Conservation (phyloP, 2,329 filamentous ascomycete species). For the Hypoxylon sp. region DNA sequence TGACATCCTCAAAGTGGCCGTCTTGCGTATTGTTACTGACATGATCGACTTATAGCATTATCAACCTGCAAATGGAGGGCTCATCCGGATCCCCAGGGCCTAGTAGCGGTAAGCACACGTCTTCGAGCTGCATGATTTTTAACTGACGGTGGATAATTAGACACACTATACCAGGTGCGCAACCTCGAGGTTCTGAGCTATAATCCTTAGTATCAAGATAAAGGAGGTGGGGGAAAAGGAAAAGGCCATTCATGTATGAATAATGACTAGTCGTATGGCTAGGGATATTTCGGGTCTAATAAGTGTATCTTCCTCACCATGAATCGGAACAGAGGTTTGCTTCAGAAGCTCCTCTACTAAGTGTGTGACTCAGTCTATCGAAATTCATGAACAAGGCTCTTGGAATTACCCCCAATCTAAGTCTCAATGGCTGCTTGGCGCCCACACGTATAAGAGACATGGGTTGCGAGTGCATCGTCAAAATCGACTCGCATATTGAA, state of each 20-base stretch:
- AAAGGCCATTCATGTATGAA: not conserved
- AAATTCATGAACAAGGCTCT: no score
- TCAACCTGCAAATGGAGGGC: constrained; percentile 64
- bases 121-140: not conserved
- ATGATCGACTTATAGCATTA: constrained; percentile 54
- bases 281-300: not conserved
- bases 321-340: no score
- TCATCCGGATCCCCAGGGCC: constrained; percentile 62
- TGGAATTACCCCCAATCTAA: no score
- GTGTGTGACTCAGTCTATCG: no score
- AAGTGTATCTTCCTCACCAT: constrained; percentile 1
- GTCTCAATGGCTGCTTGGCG: no score
- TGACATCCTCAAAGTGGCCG: constrained; percentile 39
- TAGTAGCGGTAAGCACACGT: constrained; percentile 44
- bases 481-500: no score
- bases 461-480: no score
- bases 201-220: constrained; percentile 45
- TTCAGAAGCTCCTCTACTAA: no score
- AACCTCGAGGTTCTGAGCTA: constrained; percentile 53
- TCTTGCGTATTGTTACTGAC: constrained; percentile 14
- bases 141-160: constrained; percentile 35
- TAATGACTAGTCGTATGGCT: not conserved
- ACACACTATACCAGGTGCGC: constrained; percentile 52
- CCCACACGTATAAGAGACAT: no score
- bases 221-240: not conserved